Percentiles rank a stretch among this genome's conserved stretches.
Conservation (phyloP, 129 eudicot genomes). For the Oenanthe sinensis region DNA sequence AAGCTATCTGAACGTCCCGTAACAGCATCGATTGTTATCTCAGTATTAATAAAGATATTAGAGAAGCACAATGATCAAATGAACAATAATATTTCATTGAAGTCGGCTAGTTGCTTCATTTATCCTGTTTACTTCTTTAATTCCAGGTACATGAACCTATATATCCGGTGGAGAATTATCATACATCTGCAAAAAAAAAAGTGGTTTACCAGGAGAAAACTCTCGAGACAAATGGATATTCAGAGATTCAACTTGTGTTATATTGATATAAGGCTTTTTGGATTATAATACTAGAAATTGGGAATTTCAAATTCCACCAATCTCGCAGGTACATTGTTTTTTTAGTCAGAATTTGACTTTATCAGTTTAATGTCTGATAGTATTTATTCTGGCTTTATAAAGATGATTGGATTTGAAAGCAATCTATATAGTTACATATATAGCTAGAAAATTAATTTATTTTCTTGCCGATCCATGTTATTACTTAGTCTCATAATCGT, state of each 20-base stretch:
- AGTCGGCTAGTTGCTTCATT: neutral
- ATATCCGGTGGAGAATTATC: neutral
- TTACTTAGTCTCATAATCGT: neutral
- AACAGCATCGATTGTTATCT: neutral
- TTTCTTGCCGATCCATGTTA: too few relatives aligned
- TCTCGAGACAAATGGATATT: neutral
- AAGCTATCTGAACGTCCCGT: neutral
- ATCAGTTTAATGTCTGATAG: neutral
- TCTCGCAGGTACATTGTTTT: neutral
- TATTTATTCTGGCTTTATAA: neutral
- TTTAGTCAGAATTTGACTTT: neutral
- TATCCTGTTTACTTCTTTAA: neutral
- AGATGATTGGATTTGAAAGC: neutral
- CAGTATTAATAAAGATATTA: neutral
- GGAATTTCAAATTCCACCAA: neutral
- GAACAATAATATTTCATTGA: neutral
- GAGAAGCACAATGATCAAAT: neutral
- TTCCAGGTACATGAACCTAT: slow-evolving; percentile 9
- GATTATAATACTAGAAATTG: neutral
- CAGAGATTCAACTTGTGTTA: neutral
- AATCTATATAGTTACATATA: too few relatives aligned
- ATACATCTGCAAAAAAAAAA: neutral
- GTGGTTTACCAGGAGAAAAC: neutral
- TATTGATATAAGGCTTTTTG: neutral
- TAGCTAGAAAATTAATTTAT: neutral